phyloP scores from a whole-genome alignment of 495 filamentous ascomycete genomes.

The Pseudomonodictys pantanalensis region DNA sequence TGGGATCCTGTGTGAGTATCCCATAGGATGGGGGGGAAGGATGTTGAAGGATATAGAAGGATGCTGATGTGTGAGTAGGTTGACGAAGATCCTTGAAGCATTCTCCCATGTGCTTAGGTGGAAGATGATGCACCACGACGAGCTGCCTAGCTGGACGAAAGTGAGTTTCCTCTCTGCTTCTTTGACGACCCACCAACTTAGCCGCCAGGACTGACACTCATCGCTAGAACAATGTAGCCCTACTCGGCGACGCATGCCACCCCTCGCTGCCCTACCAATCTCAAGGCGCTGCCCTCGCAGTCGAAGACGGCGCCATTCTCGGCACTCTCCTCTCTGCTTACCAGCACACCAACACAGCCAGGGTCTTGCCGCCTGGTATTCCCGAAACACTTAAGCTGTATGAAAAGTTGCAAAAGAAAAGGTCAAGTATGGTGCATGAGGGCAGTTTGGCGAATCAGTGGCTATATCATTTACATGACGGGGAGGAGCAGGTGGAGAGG shows the following conservation, averaged over 20 bases:
- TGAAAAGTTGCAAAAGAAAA: conserved; percentile 1
- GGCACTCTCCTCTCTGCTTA: conserved; percentile 20
- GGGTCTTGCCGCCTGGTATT: background rate
- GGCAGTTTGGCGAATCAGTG: conserved; percentile 3
- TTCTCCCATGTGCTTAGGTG: conserved; percentile 12
- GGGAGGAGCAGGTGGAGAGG: conserved; percentile 4
- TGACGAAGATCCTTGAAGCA: conserved; percentile 3
- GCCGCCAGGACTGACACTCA: too few species aligned
- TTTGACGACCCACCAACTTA: too few species aligned
- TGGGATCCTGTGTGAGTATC: conserved; percentile 29
- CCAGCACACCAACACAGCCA: background rate
- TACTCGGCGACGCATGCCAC: conserved; percentile 35
- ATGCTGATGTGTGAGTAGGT: background rate
- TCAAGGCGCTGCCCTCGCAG: conserved; percentile 33
- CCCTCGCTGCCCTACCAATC: conserved; percentile 34
- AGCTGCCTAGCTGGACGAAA: conserved; percentile 29
- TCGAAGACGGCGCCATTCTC: conserved; percentile 31
- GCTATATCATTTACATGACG: conserved; percentile 10
- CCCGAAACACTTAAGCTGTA: conserved; percentile 2
- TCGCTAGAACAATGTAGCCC: conserved; percentile 18
- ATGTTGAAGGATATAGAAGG: background rate
- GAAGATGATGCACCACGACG: conserved; percentile 24
- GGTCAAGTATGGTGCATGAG: background rate
- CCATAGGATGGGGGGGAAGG: too few species aligned
- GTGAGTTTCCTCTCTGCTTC: too few species aligned